phyloP scores from a whole-genome alignment of 2,329 filamentous ascomycete species.

The Hortaea sp. region DNA sequence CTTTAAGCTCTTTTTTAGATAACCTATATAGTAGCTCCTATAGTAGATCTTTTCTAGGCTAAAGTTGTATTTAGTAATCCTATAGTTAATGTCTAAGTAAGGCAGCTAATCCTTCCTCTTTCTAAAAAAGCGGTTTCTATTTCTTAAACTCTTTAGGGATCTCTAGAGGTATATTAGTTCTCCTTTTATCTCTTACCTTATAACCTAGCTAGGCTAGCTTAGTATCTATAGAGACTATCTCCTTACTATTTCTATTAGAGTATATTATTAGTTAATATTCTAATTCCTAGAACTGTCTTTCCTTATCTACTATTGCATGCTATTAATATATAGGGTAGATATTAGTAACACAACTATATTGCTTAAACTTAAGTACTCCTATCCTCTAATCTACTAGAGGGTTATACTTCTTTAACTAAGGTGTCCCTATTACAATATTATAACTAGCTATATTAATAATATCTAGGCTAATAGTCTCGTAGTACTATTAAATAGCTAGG shows the following conservation, averaged over 20 bases:
- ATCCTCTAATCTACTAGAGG: conserved; percentile 5
- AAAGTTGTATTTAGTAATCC: conserved; percentile 7
- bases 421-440: conserved; percentile 8
- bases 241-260: background rate
- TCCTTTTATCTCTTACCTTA: conserved; percentile 1
- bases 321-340: conserved; percentile 2
- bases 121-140: conserved; percentile 9
- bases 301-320: conserved; percentile 7
- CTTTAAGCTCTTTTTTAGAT: conserved; percentile 6
- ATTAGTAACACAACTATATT: conserved; percentile 4
- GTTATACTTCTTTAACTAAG: conserved; percentile 9
- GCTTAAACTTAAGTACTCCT: conserved; percentile 9
- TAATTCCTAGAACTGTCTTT: conserved; percentile 4
- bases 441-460: conserved; percentile 8
- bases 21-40: conserved; percentile 6
- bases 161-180: background rate
- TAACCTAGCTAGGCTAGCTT: background rate
- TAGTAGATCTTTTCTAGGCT: conserved; percentile 6
- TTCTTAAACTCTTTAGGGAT: conserved; percentile 8
- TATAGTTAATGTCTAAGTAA: conserved; percentile 9
- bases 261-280: background rate
- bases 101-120: conserved; percentile 6
- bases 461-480: conserved; percentile 7
- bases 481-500: conserved; percentile 6
- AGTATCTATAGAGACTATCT: background rate